Evolutionary conservation across 495 filamentous ascomycete species (phyloP).

Genomic region (Penicillium coprophilum): DNA sequence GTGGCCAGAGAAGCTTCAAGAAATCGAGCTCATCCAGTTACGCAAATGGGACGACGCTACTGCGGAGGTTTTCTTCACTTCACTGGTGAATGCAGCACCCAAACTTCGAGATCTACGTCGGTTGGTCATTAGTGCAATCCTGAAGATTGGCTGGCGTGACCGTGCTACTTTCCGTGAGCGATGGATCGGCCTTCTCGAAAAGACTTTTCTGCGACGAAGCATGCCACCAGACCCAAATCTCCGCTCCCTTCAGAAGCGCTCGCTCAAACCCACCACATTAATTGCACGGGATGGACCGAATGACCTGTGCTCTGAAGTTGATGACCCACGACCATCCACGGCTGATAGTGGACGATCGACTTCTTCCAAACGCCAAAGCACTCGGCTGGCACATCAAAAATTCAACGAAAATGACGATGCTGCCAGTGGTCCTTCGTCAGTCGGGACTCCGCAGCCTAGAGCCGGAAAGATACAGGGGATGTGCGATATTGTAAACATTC

Average conservation of each 20-base stretch:
- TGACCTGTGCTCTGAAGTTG: slow-evolving; percentile 5
- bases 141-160: slow-evolving; percentile 76
- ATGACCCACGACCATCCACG: slow-evolving; percentile 2
- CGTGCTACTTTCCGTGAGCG: slow-evolving; percentile 69
- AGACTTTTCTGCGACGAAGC: slow-evolving; percentile 61
- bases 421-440: background rate
- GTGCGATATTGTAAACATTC: slow-evolving; percentile 76
- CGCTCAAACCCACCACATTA: background rate
- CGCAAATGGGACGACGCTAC: slow-evolving; percentile 64
- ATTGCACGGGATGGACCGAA: background rate
- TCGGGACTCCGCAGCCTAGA: slow-evolving; percentile 6
- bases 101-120: slow-evolving; percentile 61
- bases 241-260: slow-evolving; percentile 25
- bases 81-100: slow-evolving; percentile 66
- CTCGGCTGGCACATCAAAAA: slow-evolving; percentile 36
- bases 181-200: slow-evolving; percentile 64
- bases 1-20: slow-evolving; percentile 70
- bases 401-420: slow-evolving; percentile 18
- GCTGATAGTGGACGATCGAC: slow-evolving; percentile 19
- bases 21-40: slow-evolving; percentile 71
- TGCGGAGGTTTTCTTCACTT: slow-evolving; percentile 73
- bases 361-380: slow-evolving; percentile 44
- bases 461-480: slow-evolving; percentile 60
- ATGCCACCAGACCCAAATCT: slow-evolving; percentile 48
- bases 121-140: slow-evolving; percentile 67